Conservation (phyloP, 306 rosid genomes). For the Gastrolobium bilobum region DNA sequence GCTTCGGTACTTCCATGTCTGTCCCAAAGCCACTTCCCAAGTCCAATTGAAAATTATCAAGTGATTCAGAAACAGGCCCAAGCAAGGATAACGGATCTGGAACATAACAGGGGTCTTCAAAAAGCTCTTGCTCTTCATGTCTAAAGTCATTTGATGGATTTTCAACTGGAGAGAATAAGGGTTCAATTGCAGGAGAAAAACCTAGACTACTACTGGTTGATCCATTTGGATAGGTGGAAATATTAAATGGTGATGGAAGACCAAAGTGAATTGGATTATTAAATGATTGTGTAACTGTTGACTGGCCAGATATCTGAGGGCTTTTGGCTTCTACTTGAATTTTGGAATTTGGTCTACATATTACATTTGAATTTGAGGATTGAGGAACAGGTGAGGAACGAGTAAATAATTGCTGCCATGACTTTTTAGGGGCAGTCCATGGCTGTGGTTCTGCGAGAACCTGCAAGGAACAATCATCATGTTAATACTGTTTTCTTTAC, state of each 20-base stretch:
- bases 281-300: slow-evolving; percentile 69
- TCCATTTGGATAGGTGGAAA: slow-evolving; percentile 66
- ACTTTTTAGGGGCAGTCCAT: slow-evolving; percentile 73
- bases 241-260: slow-evolving; percentile 83
- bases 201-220: slow-evolving; percentile 77
- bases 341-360: slow-evolving; percentile 80
- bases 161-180: slow-evolving; percentile 69
- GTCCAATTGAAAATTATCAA: slow-evolving; percentile 89
- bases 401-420: slow-evolving; percentile 96
- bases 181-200: slow-evolving; percentile 86
- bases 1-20: slow-evolving; percentile 65
- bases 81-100: slow-evolving; percentile 89
- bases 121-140: slow-evolving; percentile 86
- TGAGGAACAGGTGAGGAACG: slow-evolving; percentile 73
- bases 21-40: slow-evolving; percentile 69
- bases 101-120: slow-evolving; percentile 95
- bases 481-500: slow-evolving; percentile 42
- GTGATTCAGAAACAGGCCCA: slow-evolving; percentile 98
- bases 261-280: slow-evolving; percentile 92
- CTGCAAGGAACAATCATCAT: slow-evolving; percentile 64
- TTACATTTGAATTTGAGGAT: slow-evolving; percentile 73
- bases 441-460: slow-evolving; percentile 66
- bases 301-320: slow-evolving; percentile 64
- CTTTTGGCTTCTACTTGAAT: slow-evolving; percentile 63
- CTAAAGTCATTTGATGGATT: slow-evolving; percentile 66